A percentile compares a stretch with the other conserved stretches of the same genome.
These are phyloP conservation scores for Saturnispora quitensis DNA, from an alignment of 805 yeast genomes.

Conservation along the genomic window DNA sequence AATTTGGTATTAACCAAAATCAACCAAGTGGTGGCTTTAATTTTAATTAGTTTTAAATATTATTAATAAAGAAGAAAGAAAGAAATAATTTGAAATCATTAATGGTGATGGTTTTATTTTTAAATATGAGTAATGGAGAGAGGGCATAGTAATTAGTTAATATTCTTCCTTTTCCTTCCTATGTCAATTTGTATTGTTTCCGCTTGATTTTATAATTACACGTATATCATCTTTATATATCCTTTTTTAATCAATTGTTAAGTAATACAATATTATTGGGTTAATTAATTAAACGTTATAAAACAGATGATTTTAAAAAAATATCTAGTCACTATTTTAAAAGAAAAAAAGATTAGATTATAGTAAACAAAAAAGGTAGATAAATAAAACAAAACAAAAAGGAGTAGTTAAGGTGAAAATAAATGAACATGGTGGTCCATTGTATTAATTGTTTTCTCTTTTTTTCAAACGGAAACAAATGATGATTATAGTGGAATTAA, in stretches of 20 bases:
- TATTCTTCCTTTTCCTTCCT: too few relatives aligned
- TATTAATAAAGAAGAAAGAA: not conserved
- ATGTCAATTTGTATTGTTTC: not conserved
- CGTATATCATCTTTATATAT: not conserved
- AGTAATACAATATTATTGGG: too few relatives aligned
- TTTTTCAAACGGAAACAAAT: too few relatives aligned
- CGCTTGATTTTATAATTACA: not conserved
- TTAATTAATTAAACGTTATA: not conserved
- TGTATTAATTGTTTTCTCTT: not conserved
- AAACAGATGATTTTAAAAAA: not conserved
- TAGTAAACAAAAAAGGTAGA: not conserved
- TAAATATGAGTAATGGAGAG: not conserved
- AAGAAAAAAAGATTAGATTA: not conserved
- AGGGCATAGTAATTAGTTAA: too few relatives aligned
- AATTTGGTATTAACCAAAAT: conserved; percentile 67
- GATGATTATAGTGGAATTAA: not conserved
- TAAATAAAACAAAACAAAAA: not conserved
- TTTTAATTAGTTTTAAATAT: conserved; percentile 27
- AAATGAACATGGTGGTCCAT: not conserved
- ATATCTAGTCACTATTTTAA: not conserved
- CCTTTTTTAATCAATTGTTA: not conserved
- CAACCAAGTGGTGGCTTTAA: conserved; percentile 39
- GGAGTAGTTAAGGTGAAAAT: not conserved
- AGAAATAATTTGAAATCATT: not conserved
- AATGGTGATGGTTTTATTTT: not conserved